Percentiles rank a stretch among this genome's conserved stretches.
Conservation (phyloP, 176 grass and related monocot genomes). For the Puya raimondii region DNA sequence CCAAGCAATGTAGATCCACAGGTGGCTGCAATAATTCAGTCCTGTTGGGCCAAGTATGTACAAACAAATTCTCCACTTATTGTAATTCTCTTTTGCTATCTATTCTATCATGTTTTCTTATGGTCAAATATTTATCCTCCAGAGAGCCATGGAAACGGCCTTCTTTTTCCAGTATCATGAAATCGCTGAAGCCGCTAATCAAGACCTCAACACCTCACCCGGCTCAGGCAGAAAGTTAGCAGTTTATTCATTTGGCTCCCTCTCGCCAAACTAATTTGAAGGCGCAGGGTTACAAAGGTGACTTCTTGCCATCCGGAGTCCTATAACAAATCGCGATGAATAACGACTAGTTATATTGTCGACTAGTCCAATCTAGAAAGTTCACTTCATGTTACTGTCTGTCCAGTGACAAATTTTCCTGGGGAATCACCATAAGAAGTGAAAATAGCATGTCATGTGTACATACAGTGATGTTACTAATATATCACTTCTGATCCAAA, state of each 20-base stretch:
- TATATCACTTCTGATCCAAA: no score
- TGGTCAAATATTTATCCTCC: constrained; percentile 7
- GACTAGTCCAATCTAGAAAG: no score
- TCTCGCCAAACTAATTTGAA: neutral
- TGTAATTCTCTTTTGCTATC: constrained; percentile 12
- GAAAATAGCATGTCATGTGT: no score
- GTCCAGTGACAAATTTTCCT: no score
- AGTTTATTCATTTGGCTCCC: neutral
- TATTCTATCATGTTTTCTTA: constrained; percentile 8
- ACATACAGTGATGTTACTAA: no score
- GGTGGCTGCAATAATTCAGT: constrained; percentile 55
- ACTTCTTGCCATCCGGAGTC: neutral
- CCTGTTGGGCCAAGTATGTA: constrained; percentile 78
- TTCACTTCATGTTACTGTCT: no score
- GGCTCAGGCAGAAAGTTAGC: constrained; percentile 28
- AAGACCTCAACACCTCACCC: constrained; percentile 31
- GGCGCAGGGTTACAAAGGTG: neutral
- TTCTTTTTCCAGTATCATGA: constrained; percentile 70
- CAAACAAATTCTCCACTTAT: constrained; percentile 2
- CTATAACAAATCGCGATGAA: neutral
- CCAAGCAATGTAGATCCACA: constrained; percentile 40
- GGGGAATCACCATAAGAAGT: no score
- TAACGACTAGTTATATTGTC: no score
- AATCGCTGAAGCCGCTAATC: constrained; percentile 52
- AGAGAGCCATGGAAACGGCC: constrained; percentile 74